Percentiles rank a stretch among this genome's conserved stretches.
These are phyloP conservation scores for Tolypocladium guangdongense DNA, from an alignment of 2,329 filamentous ascomycete species.

Conservation along the genomic window DNA sequence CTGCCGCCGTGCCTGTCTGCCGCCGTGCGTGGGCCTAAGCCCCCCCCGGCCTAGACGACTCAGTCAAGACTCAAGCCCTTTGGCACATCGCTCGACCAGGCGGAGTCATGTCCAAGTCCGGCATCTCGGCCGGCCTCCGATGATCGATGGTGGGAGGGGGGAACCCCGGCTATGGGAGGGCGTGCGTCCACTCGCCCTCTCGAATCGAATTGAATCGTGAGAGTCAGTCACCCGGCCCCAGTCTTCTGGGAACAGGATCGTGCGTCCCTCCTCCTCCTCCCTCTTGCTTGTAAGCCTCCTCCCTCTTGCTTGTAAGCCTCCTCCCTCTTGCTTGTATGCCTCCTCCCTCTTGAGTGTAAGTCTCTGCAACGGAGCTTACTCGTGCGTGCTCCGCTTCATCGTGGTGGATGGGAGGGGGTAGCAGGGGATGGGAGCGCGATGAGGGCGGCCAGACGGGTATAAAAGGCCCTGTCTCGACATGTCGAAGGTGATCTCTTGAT, in stretches of 20 bases:
- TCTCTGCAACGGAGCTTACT: background rate
- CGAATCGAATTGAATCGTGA: background rate
- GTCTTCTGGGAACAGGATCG: background rate
- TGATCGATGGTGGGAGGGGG: background rate
- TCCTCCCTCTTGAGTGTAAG: background rate
- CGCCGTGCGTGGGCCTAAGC: background rate
- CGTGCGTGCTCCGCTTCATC: background rate
- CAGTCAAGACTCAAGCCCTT: background rate
- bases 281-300: too few relatives aligned
- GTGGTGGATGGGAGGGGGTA: background rate
- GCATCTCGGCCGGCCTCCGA: background rate
- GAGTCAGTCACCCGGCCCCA: background rate
- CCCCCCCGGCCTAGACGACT: background rate
- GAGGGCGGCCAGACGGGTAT: background rate
- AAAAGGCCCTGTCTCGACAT: background rate
- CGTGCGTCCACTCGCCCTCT: background rate
- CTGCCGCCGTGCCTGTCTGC: background rate
- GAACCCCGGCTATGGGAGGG: background rate
- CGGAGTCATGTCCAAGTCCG: background rate
- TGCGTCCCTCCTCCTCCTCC: background rate
- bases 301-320: too few relatives aligned
- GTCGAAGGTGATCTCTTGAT: background rate
- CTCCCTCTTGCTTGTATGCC: background rate
- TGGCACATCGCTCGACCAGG: background rate
- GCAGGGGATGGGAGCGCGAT: background rate